These are phyloP conservation scores for Crocinoboletus sp. DNA, from an alignment of 1,284 basidiomycete genomes.

Conservation along the genomic window DNA sequence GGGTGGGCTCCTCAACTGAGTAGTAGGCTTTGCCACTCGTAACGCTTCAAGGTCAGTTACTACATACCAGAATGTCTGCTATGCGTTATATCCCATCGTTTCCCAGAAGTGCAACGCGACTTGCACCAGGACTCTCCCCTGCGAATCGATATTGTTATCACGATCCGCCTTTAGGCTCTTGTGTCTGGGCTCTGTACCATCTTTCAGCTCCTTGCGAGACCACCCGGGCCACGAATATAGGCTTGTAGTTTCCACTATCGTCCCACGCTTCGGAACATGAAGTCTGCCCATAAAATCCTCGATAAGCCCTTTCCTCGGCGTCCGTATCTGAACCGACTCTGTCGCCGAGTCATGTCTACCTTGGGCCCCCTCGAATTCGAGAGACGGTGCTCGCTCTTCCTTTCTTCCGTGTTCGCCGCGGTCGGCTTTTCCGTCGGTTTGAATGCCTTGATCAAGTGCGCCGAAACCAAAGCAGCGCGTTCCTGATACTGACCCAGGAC, in stretches of 20 bases:
- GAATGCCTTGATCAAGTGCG: slow-evolving; percentile 40
- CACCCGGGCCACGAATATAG: not conserved
- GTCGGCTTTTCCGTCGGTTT: slow-evolving; percentile 35
- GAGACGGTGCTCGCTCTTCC: slow-evolving; percentile 34
- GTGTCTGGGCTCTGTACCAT: not conserved
- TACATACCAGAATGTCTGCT: not conserved
- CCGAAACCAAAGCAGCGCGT: not conserved
- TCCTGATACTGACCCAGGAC: not conserved
- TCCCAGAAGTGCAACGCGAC: not conserved
- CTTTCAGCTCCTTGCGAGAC: not conserved
- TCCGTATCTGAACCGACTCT: not conserved
- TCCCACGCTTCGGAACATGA: not conserved
- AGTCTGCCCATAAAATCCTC: slow-evolving; percentile 4
- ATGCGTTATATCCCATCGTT: not conserved
- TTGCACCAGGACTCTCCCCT: not conserved
- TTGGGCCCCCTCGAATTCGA: slow-evolving; percentile 5
- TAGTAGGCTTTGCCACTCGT: not conserved
- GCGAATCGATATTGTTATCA: slow-evolving; percentile 1
- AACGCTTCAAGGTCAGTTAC: not conserved
- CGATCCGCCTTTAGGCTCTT: not conserved
- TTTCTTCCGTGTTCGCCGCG: slow-evolving; percentile 36
- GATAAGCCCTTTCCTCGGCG: not conserved
- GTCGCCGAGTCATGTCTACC: slow-evolving; percentile 5
- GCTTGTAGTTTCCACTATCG: not conserved
- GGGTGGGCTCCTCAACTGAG: too few species aligned